Evolutionary conservation across 768 basidiomycete genomes (phyloP).

Genomic region (Lactifluus rugatus): DNA sequence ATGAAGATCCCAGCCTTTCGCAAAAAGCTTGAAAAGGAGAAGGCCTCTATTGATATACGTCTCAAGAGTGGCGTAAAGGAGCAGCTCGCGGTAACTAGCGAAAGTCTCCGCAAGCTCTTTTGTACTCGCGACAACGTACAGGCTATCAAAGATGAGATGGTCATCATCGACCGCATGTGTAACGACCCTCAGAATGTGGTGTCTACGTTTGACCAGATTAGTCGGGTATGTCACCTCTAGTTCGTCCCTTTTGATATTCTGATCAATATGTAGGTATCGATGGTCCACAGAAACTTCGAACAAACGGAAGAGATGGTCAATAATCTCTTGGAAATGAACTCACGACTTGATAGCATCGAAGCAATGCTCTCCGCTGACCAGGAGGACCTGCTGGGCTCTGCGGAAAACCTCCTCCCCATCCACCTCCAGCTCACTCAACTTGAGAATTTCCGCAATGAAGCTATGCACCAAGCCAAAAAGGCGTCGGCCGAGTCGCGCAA

Average conservation of each 20-base stretch:
- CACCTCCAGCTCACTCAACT: conserved; percentile 90
- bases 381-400: conserved; percentile 72
- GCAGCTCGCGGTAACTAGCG: conserved; percentile 82
- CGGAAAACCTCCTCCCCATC: conserved; percentile 79
- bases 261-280: conserved; percentile 58
- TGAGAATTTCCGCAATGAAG: conserved; percentile 89
- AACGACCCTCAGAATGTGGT: conserved; percentile 67
- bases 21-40: conserved; percentile 95
- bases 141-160: conserved; percentile 79
- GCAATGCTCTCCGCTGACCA: conserved; percentile 68
- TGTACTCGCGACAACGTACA: conserved; percentile 71
- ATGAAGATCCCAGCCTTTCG: conserved; percentile 79
- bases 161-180: conserved; percentile 63
- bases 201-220: conserved; percentile 91
- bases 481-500: conserved; percentile 55
- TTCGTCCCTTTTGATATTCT: not conserved
- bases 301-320: conserved; percentile 94
- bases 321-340: conserved; percentile 87
- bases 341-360: conserved; percentile 70
- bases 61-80: conserved; percentile 88
- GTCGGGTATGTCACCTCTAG: conserved; percentile 50
- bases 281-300: conserved; percentile 91
- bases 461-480: conserved; percentile 87
- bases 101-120: conserved; percentile 75
- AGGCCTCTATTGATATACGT: conserved; percentile 84